phyloP scores from a whole-genome alignment of 305 asterid genomes.

The Fraxinus angustifolia region DNA sequence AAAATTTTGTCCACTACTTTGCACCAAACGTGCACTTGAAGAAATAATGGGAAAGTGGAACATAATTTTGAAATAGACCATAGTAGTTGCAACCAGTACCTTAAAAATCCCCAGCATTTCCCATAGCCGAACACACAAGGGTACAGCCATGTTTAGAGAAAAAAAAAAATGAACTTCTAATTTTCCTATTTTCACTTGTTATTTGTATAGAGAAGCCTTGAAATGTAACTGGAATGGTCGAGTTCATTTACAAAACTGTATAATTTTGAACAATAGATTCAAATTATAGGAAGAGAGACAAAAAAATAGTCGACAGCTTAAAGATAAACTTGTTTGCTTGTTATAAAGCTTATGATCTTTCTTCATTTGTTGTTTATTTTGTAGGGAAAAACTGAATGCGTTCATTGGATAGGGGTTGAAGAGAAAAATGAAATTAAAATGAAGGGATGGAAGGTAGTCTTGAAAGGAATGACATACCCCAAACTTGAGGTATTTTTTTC shows the following conservation, averaged over 20 bases:
- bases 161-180: neutral
- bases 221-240: neutral
- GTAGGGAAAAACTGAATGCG: neutral
- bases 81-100: conserved; percentile 33
- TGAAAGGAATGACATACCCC: too few relatives aligned
- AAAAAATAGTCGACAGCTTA: neutral
- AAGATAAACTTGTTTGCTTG: neutral
- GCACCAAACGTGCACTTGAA: neutral
- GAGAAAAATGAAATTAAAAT: too few relatives aligned
- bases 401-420: too few relatives aligned
- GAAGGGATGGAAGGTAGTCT: too few relatives aligned
- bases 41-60: neutral
- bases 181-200: neutral
- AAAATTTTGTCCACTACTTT: neutral
- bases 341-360: neutral
- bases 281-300: neutral
- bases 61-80: neutral
- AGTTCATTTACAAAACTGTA: neutral
- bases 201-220: neutral
- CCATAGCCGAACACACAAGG: too few relatives aligned
- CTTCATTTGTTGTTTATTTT: neutral
- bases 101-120: conserved; percentile 21
- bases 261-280: neutral
- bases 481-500: too few relatives aligned
- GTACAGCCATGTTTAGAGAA: too few relatives aligned